Evolutionary conservation across 345 rosid species (phyloP).

Genomic region (Eucalyptus sideroxylon): DNA sequence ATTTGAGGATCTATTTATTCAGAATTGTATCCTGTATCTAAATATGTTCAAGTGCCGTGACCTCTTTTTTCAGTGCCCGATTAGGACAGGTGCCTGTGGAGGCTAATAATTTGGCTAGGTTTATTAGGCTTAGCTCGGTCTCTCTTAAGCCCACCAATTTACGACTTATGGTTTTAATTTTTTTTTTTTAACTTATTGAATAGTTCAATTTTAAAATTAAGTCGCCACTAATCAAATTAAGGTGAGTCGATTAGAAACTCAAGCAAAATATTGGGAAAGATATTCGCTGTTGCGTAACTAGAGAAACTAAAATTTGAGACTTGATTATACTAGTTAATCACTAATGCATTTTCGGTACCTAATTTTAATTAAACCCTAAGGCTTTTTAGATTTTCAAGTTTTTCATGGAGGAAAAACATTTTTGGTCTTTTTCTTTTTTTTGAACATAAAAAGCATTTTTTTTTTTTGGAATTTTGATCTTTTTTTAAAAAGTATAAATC

Average conservation of each 20-base stretch:
- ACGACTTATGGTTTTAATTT: too few relatives aligned
- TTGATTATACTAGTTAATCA: accelerated
- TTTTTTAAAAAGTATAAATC: too few relatives aligned
- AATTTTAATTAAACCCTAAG: accelerated
- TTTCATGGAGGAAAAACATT: too few relatives aligned
- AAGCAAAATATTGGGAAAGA: accelerated
- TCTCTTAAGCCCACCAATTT: too few relatives aligned
- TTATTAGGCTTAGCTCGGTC: accelerated
- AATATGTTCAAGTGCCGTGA: too few relatives aligned
- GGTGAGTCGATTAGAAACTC: accelerated
- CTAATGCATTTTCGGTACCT: accelerated
- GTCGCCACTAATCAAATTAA: too few relatives aligned
- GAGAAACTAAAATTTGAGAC: accelerated
- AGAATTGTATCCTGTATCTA: too few relatives aligned
- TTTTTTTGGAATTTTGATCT: accelerated
- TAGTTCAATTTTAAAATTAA: too few relatives aligned
- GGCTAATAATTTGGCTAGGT: accelerated
- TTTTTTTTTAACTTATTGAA: too few relatives aligned
- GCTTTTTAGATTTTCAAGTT: too few relatives aligned
- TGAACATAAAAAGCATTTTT: accelerated
- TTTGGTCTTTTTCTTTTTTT: too few relatives aligned
- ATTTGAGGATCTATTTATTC: too few relatives aligned
- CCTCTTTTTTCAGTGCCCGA: accelerated
- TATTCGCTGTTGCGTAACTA: accelerated
- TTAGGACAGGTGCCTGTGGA: accelerated